Evolutionary conservation across 2,329 filamentous ascomycete species (phyloP), one percentile per base, ranked within the genome.

Genomic region (Sclerotinia borealis): DNA sequence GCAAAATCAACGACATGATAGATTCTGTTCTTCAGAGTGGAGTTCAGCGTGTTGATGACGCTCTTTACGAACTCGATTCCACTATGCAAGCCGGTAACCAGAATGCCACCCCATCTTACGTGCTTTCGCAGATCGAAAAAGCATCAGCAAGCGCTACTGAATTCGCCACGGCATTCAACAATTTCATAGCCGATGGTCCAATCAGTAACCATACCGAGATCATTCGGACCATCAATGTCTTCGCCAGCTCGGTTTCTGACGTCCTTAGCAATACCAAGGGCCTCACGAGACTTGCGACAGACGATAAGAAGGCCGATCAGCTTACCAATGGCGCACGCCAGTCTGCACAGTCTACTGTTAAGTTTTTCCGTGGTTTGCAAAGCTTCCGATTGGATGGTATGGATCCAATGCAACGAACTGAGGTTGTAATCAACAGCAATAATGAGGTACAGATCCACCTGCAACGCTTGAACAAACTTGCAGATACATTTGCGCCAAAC

Each of bases 81-180:
- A 90, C 90, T 25, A 98, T 98, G 92, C 93, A 98, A 76, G 95
- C 93, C 47, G 95, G 95, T 76, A 99, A 99, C 79, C 95, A 98
- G 78, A 99, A 96, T 72, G 95, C 95, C 1, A 96, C 93, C 47
- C 92, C 95, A 17, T 86, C 93, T 1, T 98, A 96, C 74, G 93
- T 99, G 15, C 82, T 99, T 58, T 98, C 93, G 2, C 93, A 98
- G 76, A 93, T 98, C 64, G 95, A 99, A 75, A 99, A 98, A 80
- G 93, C 95, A 0, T 95, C 93, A 9, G 87, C 92, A 11, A 96
- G 88, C 68, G 92, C 95, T 15, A 98, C 96, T 77, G 95, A 99
- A 75, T 99, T 99, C 77, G 95, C 93, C 1, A 98, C 93, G 0
- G 89, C 95, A 0, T 99, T 98, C 82, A 99, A 97, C 80, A 96